Base-by-base conservation (phyloP, 2,329 filamentous ascomycete species). In the Exophiala viscosa region DNA sequence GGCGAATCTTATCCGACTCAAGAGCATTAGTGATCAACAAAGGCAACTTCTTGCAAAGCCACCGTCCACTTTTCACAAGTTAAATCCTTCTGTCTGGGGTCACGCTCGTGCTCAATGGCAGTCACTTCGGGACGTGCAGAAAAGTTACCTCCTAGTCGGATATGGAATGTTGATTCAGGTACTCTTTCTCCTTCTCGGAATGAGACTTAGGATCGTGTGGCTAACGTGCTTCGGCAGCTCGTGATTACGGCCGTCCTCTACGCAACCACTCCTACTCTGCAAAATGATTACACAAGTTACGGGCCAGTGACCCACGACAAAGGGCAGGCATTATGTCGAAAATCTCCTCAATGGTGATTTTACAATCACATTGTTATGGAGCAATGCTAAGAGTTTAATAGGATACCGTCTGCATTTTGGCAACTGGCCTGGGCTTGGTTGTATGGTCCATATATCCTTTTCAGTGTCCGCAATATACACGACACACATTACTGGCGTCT, bases 361-460 rank as follows among this genome's bases (percentile, higher is more conserved):
- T 28, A 4, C 23, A 28, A 28, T 5, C 8, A 4, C 23, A 28
- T 28, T 28, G 23, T 7, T 5, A 28, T 28, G 3, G 23, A 28
- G 23, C 23, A 7, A 28, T 28, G 23, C 23, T 28, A 28, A 28
- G 23, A 28, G 23, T 28, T 28, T 5, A 2, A 2, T 28, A 28
- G 23, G 23, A 78, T 81, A 70, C 81, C 81, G 0, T 82, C 80
- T 0, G 75, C 82, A 28, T 72, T 84, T 46, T 85, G 82, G 82
- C 82, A 85, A 59, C 73, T 83, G 47, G 67, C 82, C 50, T 85
- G 81, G 81, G 75, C 80, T n/a, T 84, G 79, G 76, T 63, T 83
- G 38, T 75, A 81, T 50, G 81, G 81, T 2, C 81, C 83, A 28
- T 73, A 78, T 55, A 74, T 83, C 54, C 72, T 85, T 7, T 84